Base-by-base conservation (phyloP, 176 grass and related monocot genomes). In the Melocanna baccifera region DNA sequence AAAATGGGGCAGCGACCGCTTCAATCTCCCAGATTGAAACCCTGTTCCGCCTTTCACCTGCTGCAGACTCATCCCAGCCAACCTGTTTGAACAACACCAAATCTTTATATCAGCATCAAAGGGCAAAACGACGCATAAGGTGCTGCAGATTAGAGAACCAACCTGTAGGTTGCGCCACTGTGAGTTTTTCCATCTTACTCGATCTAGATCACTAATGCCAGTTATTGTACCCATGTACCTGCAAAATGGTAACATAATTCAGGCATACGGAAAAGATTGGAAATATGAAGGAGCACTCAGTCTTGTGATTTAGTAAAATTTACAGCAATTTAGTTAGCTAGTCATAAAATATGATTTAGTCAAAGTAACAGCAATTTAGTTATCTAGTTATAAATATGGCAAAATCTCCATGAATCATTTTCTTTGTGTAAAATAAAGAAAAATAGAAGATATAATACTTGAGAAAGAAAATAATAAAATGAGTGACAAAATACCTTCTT, bases 161-260 rank as follows among this genome's bases (percentile, higher is more conserved):
- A 94, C 92, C 92, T 94, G 92, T 75, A 94, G 84, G 77, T 94
- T 94, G 69, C 91, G 86, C 93, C 93, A 95, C 46, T 95, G 88
- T 13, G 93, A 95, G 63, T 87, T 95, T 71, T 89, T 89, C 93
- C 93, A 95, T 83, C 93, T 85, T 81, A 93, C 86, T 68, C 88
- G 83, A 82, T 95, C 93, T 29, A 95, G 82, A 85, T 95, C 93
- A 87, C 89, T 89, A 78, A 93, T 95, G 25, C 91, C 93, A 59
- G 93, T 95, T 83, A 95, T 91, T 69, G 93, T 95, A 63, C 93
- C 93, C 93, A 95, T 95, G 76, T 95, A 95, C 55, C 93, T 95
- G 63, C 58, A 93, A 56, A 83, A 88, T 67, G 43, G 12, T 39
- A 82, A 68, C 16, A 74, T 45, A 71, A 12, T 22, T 75, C 29